A percentile compares a stretch with the other conserved stretches of the same genome.
These are phyloP conservation scores for Wickerhamiella galacta DNA, from an alignment of 805 yeast genomes.

Conservation along the genomic window DNA sequence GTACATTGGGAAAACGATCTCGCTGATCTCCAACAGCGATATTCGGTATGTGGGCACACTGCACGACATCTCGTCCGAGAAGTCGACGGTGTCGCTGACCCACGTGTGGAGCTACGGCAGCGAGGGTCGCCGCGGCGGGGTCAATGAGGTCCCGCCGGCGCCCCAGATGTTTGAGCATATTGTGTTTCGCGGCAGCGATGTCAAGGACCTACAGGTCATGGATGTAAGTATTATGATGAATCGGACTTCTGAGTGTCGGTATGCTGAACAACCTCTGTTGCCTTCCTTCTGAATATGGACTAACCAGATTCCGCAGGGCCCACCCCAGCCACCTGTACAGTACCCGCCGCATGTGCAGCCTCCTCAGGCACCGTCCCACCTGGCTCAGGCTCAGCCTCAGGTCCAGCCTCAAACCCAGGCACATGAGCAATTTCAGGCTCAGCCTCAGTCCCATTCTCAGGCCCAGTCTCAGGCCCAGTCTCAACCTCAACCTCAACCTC, in stretches of 20 bases:
- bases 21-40: conserved; percentile 61
- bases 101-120: conserved; percentile 78
- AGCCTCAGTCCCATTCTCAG: neutral
- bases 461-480: neutral
- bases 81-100: conserved; percentile 71
- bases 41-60: conserved; percentile 80
- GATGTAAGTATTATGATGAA: conserved; percentile 28
- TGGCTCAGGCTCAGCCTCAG: neutral
- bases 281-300: conserved; percentile 29
- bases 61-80: conserved; percentile 75
- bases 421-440: no score
- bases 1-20: conserved; percentile 78
- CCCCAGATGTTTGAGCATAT: conserved; percentile 55
- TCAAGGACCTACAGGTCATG: conserved; percentile 71
- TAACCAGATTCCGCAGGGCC: conserved; percentile 8
- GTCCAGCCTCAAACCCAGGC: conserved; percentile 6
- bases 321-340: conserved; percentile 2
- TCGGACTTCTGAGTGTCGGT: conserved; percentile 14
- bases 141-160: conserved; percentile 56
- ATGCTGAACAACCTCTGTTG: conserved; percentile 23
- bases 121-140: conserved; percentile 66
- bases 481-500: no score
- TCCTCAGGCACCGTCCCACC: neutral
- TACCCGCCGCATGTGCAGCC: neutral
- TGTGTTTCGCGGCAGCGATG: conserved; percentile 82